phyloP scores from a whole-genome alignment of 2,329 filamentous ascomycete species.

The Spiromastix sp. region DNA sequence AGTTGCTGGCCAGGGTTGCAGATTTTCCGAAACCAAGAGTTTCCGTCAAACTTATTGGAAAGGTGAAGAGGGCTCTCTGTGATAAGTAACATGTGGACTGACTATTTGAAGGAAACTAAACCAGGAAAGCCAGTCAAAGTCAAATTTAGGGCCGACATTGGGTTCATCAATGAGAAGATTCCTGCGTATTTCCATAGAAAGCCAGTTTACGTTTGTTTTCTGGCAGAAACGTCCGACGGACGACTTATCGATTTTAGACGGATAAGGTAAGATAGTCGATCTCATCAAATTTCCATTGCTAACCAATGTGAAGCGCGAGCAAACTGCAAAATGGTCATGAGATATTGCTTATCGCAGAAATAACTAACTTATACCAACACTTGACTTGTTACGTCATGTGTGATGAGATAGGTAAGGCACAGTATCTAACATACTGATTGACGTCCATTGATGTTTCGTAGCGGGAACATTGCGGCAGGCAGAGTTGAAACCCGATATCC shows the following conservation, averaged over 20 bases:
- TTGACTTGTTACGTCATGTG: conserved; percentile 67
- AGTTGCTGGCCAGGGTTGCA: conserved; percentile 53
- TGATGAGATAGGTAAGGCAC: conserved; percentile 60
- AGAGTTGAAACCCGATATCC: conserved; percentile 41
- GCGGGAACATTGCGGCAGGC: conserved; percentile 48
- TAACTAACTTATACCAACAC: conserved; percentile 45
- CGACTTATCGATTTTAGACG: conserved; percentile 57
- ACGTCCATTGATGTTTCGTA: conserved; percentile 16
- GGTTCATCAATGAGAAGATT: conserved; percentile 57
- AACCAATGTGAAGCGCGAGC: conserved; percentile 42
- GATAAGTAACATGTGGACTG: neutral
- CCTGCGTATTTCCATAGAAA: conserved; percentile 54
- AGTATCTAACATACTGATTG: conserved; percentile 5
- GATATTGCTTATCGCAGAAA: conserved; percentile 47
- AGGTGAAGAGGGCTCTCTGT: conserved; percentile 23
- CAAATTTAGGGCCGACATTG: conserved; percentile 55
- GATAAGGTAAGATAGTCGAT: conserved; percentile 36
- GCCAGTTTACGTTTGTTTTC: conserved; percentile 59
- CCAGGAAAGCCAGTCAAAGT: conserved; percentile 41
- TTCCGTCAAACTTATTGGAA: conserved; percentile 40
- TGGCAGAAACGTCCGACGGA: conserved; percentile 62
- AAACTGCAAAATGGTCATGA: conserved; percentile 54
- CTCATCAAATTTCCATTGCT: neutral
- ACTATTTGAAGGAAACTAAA: conserved; percentile 20
- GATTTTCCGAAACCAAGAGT: conserved; percentile 61